Percentiles rank a stretch among this genome's conserved stretches.
phyloP scores from a whole-genome alignment of 345 rosid species.

The Eucalyptus lansdowneana region DNA sequence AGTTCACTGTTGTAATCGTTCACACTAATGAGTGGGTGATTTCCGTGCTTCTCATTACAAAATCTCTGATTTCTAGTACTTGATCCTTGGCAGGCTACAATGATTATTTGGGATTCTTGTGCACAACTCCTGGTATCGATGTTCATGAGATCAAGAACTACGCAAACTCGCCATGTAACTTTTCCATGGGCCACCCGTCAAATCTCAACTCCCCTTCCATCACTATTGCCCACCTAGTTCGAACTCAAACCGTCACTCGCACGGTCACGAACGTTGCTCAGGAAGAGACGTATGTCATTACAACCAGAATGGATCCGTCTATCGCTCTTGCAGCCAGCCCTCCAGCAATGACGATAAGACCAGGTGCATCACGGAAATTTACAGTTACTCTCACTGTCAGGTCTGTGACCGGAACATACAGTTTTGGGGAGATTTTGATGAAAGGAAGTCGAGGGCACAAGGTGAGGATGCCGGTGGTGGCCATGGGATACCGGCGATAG shows the following conservation, averaged over 20 bases:
- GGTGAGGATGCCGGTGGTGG: conserved; percentile 80
- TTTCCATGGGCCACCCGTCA: conserved; percentile 61
- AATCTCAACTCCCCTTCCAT: conserved; percentile 92
- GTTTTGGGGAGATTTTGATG: conserved; percentile 73
- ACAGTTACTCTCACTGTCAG: conserved; percentile 55
- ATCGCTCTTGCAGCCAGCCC: conserved; percentile 75
- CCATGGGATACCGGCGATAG: conserved; percentile 65
- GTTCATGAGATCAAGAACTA: conserved; percentile 67
- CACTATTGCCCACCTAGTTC: conserved; percentile 66
- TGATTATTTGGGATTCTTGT: conserved; percentile 90
- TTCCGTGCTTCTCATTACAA: background rate
- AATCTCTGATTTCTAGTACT: background rate
- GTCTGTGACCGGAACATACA: conserved; percentile 54
- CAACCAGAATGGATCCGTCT: conserved; percentile 75
- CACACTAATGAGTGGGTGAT: background rate
- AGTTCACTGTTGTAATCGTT: background rate
- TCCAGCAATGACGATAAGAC: conserved; percentile 73
- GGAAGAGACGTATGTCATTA: conserved; percentile 79
- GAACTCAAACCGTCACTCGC: conserved; percentile 53
- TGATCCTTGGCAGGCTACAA: conserved; percentile 45
- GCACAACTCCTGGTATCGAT: conserved; percentile 87
- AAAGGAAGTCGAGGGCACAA: conserved; percentile 96
- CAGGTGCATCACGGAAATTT: conserved; percentile 58
- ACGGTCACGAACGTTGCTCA: conserved; percentile 75
- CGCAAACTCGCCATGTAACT: conserved; percentile 68